These are phyloP conservation scores for Lycium ferocissimum DNA, from an alignment of 257 asterid genomes.

Conservation along the genomic window DNA sequence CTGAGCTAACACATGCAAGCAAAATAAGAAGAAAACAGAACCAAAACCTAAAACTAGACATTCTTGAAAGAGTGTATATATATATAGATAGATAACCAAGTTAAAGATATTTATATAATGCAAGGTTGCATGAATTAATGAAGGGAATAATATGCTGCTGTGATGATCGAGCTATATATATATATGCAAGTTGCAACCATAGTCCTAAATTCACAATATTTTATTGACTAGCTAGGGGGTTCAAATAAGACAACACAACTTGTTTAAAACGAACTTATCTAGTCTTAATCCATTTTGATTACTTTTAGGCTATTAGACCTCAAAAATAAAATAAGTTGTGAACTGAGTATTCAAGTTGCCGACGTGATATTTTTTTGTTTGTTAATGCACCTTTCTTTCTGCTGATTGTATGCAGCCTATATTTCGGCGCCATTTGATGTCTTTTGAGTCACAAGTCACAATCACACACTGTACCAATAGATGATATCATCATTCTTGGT, in stretches of 20 bases:
- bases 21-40: constrained; percentile 24
- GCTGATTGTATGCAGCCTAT: neutral
- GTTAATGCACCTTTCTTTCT: neutral
- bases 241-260: neutral
- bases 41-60: constrained; percentile 29
- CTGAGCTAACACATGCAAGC: neutral
- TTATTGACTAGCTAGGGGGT: neutral
- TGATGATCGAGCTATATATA: neutral
- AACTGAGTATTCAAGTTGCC: neutral
- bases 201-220: constrained; percentile 16
- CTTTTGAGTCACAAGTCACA: neutral
- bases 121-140: neutral
- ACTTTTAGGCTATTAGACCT: neutral
- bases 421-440: neutral
- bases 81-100: neutral
- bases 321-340: neutral
- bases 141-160: neutral
- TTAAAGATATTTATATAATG: neutral
- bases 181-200: neutral
- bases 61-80: neutral
- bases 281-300: neutral
- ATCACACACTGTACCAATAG: no score
- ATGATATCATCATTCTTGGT: no score
- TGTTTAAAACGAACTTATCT: neutral
- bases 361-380: neutral